A percentile compares a stretch with the other conserved stretches of the same genome.
These are phyloP conservation scores for Creolimax fragrantissima DNA, from an alignment of 78 protist genomes.

Conservation along the genomic window DNA sequence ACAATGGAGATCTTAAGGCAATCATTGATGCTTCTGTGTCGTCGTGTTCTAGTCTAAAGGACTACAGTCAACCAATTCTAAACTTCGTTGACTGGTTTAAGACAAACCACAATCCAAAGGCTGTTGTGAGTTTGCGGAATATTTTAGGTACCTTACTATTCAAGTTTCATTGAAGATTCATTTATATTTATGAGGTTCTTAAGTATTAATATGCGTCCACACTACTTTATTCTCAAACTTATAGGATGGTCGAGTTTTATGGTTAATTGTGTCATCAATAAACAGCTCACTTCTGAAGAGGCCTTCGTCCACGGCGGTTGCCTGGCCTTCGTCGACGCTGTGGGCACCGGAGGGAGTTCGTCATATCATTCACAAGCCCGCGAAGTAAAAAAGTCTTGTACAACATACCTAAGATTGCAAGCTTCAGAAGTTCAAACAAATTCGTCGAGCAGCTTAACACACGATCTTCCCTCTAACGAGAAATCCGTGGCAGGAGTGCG, in stretches of 20 bases:
- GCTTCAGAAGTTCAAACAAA: too few relatives aligned
- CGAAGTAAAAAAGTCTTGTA: background rate
- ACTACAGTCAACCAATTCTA: conserved; percentile 17
- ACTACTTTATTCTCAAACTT: too few relatives aligned
- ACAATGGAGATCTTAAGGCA: conserved; percentile 41
- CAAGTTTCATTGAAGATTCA: too few relatives aligned
- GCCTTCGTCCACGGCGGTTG: conserved; percentile 74
- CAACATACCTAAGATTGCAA: background rate
- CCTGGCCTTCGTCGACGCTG: conserved; percentile 77
- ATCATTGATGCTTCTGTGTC: conserved; percentile 25
- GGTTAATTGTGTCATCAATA: background rate
- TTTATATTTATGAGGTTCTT: too few relatives aligned
- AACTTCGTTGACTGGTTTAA: conserved; percentile 39
- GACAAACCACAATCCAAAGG: background rate
- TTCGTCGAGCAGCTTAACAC: too few relatives aligned
- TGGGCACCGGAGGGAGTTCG: background rate
- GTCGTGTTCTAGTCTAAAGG: background rate
- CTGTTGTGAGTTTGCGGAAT: conserved; percentile 59
- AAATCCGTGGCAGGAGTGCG: too few relatives aligned
- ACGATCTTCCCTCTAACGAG: too few relatives aligned
- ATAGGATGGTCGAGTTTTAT: conserved; percentile 79
- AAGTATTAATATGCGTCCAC: too few relatives aligned
- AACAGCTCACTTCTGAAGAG: background rate
- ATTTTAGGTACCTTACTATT: too few relatives aligned
- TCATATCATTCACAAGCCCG: background rate